A percentile compares a stretch with the other conserved stretches of the same genome.
These are phyloP conservation scores for Cryoendolithus antarcticus DNA, from an alignment of 2,329 filamentous ascomycete species.

Conservation along the genomic window DNA sequence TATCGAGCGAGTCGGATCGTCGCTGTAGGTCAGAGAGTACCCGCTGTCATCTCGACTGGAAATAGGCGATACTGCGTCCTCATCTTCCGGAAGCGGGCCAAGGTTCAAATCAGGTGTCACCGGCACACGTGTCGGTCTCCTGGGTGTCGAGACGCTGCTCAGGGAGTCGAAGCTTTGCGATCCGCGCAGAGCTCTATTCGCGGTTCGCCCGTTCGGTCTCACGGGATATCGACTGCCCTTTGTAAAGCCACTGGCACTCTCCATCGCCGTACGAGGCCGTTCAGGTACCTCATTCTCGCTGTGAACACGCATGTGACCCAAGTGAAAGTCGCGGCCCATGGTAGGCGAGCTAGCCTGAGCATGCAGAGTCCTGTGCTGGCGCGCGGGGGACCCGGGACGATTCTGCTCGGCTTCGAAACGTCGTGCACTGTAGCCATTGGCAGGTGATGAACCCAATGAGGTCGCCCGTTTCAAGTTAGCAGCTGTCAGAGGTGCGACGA, in stretches of 20 bases:
- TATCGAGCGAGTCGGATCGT: conserved; percentile 43
- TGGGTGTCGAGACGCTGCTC: conserved; percentile 18
- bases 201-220: conserved; percentile 1
- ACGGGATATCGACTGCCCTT: conserved; percentile 11
- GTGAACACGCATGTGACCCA: conserved; percentile 46
- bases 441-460: conserved; percentile 13
- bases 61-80: too few relatives aligned
- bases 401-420: conserved; percentile 10
- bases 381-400: conserved; percentile 6
- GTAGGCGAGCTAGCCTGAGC: conserved; percentile 19
- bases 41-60: too few relatives aligned
- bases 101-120: too few relatives aligned
- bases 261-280: conserved; percentile 17
- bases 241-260: conserved; percentile 3
- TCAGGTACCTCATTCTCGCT: conserved; percentile 46
- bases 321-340: conserved; percentile 18
- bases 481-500: conserved; percentile 24
- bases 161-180: conserved; percentile 2
- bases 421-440: conserved; percentile 3
- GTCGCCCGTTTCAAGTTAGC: conserved; percentile 27
- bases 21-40: too few relatives aligned
- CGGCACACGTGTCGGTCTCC: conserved; percentile 24
- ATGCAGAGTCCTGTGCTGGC: conserved; percentile 10
- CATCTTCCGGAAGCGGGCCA: too few relatives aligned
- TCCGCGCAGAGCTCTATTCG: conserved; percentile 1